A percentile compares a stretch with the other conserved stretches of the same genome.
These are phyloP conservation scores for Cercis canadensis DNA, from an alignment of 306 rosid genomes.

Conservation along the genomic window DNA sequence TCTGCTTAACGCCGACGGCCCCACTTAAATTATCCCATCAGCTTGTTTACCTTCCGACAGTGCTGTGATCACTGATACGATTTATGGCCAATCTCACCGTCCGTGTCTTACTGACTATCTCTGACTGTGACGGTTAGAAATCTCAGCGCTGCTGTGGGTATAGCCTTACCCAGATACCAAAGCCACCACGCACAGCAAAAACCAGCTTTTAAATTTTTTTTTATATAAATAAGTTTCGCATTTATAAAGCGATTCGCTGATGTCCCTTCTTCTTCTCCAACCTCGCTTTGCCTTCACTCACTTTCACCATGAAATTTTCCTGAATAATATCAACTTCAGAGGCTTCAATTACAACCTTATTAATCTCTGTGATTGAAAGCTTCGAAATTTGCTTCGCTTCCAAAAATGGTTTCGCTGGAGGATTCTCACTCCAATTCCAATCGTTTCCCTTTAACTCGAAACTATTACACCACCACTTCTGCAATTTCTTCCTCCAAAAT, in stretches of 20 bases:
- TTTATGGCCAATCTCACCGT: constrained; percentile 24
- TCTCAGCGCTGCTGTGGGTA: not conserved
- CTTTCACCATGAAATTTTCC: constrained; percentile 41
- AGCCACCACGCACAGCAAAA: constrained; percentile 43
- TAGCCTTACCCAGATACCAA: constrained; percentile 33
- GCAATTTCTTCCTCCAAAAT: constrained; percentile 54
- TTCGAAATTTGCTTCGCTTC: constrained; percentile 10
- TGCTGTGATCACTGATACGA: constrained; percentile 34
- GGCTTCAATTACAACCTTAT: not conserved
- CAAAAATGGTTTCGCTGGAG: constrained; percentile 79
- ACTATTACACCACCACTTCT: constrained; percentile 47
- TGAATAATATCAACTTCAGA: not conserved
- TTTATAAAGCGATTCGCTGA: not conserved
- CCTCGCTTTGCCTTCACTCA: constrained; percentile 31
- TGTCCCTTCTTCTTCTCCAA: constrained; percentile 33
- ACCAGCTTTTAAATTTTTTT: constrained; percentile 39
- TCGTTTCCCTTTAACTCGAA: constrained; percentile 59
- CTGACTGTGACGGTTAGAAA: too few relatives aligned
- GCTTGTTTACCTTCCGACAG: constrained; percentile 33
- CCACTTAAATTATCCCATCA: constrained; percentile 30
- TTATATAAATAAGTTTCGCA: not conserved
- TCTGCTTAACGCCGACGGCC: constrained; percentile 34
- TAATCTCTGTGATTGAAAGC: not conserved
- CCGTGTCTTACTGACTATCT: too few relatives aligned
- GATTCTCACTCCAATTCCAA: constrained; percentile 68